Evolutionary conservation across 2,329 filamentous ascomycete genomes (phyloP).

Genomic region (Taxawa tesnikishii): DNA sequence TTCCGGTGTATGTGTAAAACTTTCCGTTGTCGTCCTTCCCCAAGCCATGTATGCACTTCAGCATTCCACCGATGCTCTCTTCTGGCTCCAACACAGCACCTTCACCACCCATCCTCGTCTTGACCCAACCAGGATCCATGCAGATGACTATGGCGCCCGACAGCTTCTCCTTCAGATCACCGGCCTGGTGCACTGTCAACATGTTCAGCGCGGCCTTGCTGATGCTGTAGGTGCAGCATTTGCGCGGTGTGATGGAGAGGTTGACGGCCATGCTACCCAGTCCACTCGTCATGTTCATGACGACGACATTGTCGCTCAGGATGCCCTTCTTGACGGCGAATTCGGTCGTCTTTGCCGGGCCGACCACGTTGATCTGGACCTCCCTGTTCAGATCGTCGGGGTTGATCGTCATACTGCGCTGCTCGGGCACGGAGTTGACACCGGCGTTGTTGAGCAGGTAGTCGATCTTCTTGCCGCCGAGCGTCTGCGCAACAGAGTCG

Average conservation of each 20-base stretch:
- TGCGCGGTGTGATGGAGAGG: conserved; percentile 15
- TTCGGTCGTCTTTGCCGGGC: conserved; percentile 33
- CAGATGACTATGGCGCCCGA: conserved; percentile 20
- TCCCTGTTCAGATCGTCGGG: conserved; percentile 24
- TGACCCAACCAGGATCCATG: conserved; percentile 33
- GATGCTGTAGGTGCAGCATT: conserved; percentile 28
- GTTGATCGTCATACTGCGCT: conserved; percentile 28
- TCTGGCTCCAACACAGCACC: conserved; percentile 25
- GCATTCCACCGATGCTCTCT: conserved; percentile 25
- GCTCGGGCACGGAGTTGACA: conserved; percentile 24
- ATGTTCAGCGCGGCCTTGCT: conserved; percentile 33
- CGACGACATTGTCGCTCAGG: conserved; percentile 17
- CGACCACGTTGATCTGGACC: conserved; percentile 34
- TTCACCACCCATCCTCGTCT: conserved; percentile 29
- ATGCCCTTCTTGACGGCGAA: conserved; percentile 17
- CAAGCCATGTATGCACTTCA: conserved; percentile 21
- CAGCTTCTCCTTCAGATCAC: conserved; percentile 22
- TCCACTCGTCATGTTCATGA: conserved; percentile 24
- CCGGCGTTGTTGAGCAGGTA: conserved; percentile 30
- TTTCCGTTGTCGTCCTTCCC: conserved; percentile 22
- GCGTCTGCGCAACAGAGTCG: conserved; percentile 18
- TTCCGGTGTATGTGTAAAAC: conserved; percentile 24
- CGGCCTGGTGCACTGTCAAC: conserved; percentile 29
- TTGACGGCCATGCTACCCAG: conserved; percentile 20
- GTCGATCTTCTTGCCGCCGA: conserved; percentile 25